Evolutionary conservation across 208 protist genomes (phyloP), one percentile per base, ranked within the genome.

Genomic region (Trypanosoma avium): DNA sequence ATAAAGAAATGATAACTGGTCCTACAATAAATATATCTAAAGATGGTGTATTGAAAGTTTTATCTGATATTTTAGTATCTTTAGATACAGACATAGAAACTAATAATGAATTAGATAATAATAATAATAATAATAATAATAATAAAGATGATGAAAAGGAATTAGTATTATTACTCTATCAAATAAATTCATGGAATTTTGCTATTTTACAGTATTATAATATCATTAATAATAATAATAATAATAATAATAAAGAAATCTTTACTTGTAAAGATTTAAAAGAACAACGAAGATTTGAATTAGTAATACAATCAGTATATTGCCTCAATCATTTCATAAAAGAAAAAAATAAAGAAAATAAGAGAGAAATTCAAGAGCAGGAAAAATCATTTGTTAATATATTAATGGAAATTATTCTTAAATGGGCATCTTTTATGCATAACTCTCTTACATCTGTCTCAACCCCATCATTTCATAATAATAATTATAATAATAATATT

Each of bases 361-460:
- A 40, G 27, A 21, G 42, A 33, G 45, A 36, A 63, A 32, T 3
- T 35, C 24, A 17, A 19, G 4, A 26, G 22, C 26, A 27, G 42
- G n/a, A 27, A 24, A 17, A 47, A 2, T n/a, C 1, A 17, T 13
- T 10, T 21, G 13, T 19, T 4, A 12, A 33, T 10, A 33, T 55
- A 24, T 13, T 69, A 7, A 53, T 54, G 15, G 30, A 38, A n/a
- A 33, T 69, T 32, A 4, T 61, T 33, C 6, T 54, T 58, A 43
- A 40, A 2, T 69, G 62, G 62, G 52, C 43, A 17, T 4, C n/a
- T 3, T 3, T 58, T 5, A 49, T 69, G 62, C 29, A 69, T 45
- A 32, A 21, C 19, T 21, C 35, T 15, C 32, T 61, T 33, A 4
- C 27, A 15, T n/a, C n/a, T n/a, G n/a, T n/a, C n/a, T 12, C 13